These are phyloP conservation scores for Dothideomycetidae sp. DNA, from an alignment of 2,329 filamentous ascomycete species.

Conservation along the genomic window DNA sequence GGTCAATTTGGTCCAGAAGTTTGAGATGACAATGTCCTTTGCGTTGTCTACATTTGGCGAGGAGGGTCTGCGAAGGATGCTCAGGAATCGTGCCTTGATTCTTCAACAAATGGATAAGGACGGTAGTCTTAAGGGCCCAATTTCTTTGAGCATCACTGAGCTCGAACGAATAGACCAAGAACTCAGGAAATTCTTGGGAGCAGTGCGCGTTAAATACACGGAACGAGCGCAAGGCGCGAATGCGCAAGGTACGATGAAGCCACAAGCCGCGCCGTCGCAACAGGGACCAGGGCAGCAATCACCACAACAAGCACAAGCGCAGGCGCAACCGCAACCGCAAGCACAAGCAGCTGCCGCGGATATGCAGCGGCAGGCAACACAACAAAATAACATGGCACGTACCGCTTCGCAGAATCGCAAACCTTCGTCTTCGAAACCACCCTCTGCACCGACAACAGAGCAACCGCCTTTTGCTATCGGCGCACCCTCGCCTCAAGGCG, in stretches of 20 bases:
- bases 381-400: constrained; percentile 8
- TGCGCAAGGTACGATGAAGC: constrained; percentile 10
- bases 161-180: constrained; percentile 15
- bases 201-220: constrained; percentile 17
- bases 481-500: constrained; percentile 40
- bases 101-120: constrained; percentile 17
- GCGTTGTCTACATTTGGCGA: constrained; percentile 14
- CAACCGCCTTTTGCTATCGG: constrained; percentile 39
- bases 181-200: constrained; percentile 16
- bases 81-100: constrained; percentile 17
- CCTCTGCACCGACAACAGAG: constrained; percentile 36
- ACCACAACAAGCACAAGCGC: constrained; percentile 11
- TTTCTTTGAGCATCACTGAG: constrained; percentile 17
- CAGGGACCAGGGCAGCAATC: constrained; percentile 9
- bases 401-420: constrained; percentile 9
- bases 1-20: constrained; percentile 15
- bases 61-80: constrained; percentile 14
- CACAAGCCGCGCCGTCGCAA: constrained; percentile 8
- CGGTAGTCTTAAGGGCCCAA: constrained; percentile 17
- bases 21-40: constrained; percentile 15
- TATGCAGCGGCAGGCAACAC: constrained; percentile 7
- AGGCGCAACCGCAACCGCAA: constrained; percentile 11
- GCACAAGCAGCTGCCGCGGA: constrained; percentile 8
- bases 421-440: constrained; percentile 23
- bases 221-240: constrained; percentile 14